These are phyloP conservation scores for Aquilaria sinensis DNA, from an alignment of 345 rosid genomes.

Conservation along the genomic window DNA sequence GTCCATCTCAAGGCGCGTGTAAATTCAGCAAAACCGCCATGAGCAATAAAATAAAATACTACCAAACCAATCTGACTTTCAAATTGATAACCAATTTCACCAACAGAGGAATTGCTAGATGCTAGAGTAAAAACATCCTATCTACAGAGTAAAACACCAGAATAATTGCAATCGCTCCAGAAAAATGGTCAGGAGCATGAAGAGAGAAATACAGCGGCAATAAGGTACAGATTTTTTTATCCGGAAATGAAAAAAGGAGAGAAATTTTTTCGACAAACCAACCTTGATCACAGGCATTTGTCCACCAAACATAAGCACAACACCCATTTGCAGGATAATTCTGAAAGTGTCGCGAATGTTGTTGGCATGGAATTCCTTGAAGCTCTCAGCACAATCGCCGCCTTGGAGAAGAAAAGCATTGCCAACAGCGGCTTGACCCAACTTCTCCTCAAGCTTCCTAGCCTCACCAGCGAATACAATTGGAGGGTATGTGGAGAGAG, in stretches of 20 bases:
- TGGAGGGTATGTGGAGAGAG: slow-evolving; percentile 52
- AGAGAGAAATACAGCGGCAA: no score
- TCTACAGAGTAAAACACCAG: neutral
- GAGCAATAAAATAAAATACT: no score
- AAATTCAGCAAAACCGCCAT: no score
- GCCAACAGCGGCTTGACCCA: slow-evolving; percentile 32
- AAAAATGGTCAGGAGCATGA: no score
- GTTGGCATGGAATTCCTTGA: slow-evolving; percentile 35
- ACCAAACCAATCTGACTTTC: no score
- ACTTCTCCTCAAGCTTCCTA: slow-evolving; percentile 40
- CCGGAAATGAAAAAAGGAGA: neutral
- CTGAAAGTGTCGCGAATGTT: slow-evolving; percentile 37
- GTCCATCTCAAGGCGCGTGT: no score
- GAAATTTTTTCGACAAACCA: neutral
- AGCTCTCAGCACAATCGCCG: slow-evolving; percentile 42
- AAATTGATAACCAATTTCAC: no score
- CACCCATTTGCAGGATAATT: slow-evolving; percentile 34
- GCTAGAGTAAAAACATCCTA: no score
- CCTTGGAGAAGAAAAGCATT: slow-evolving; percentile 37
- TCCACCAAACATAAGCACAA: slow-evolving; percentile 38
- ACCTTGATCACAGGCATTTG: slow-evolving; percentile 43
- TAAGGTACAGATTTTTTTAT: neutral
- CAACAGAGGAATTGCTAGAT: no score
- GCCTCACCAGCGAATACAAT: slow-evolving; percentile 71
- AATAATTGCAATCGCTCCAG: no score